Base-by-base conservation (phyloP, 371 early-diverging fungal genomes). In the Quaeritorhiza haematococci region DNA sequence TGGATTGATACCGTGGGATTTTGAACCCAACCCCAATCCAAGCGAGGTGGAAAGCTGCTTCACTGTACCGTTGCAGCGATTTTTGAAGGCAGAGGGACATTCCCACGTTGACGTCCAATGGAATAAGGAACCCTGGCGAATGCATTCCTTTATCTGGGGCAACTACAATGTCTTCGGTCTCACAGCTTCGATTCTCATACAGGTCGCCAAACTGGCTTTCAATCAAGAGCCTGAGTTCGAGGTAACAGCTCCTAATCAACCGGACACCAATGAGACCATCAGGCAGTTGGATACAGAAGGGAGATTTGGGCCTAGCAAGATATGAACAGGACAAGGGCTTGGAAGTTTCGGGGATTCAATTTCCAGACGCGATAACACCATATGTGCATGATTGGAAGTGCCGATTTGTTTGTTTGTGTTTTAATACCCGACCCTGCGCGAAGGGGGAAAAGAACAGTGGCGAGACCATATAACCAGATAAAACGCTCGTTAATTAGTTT, bases 141-240 rank as follows among this genome's bases (percentile, higher is more conserved):
- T 32, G 13, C 62, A 62, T 30, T 8, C 33, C n/a, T 62, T 62
- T 30, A 46, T 32, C 33, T 56, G 42, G 13, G 33, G 49, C 55
- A 30, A 47, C n/a, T 30, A n/a, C n/a, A n/a, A n/a, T n/a, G n/a
- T n/a, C 35, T 69, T 33, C 17, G 69, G 69, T n/a, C 46, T 69
- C n/a, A 69, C 69, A 35, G 69, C 69, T 17, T 49, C 43, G 17
- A 62, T 69, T 4, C 29, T 69, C 34, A 63, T 69, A 1, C 44
- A 57, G 19, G 57, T 56, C 23, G 69, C 69, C 3, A n/a, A 15
- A 19, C 29, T 61, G 13, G 69, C 66, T 28, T 63, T 56, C 27
- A 55, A 45, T 3, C 24, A 42, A 10, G 47, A 38, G 21, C 62
- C 65, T 6, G 69, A 62, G 42, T 69, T 69, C 47, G 55, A 51